Evolutionary conservation across 2,329 filamentous ascomycete species (phyloP).

Genomic region (Epicoccum sorghinum): DNA sequence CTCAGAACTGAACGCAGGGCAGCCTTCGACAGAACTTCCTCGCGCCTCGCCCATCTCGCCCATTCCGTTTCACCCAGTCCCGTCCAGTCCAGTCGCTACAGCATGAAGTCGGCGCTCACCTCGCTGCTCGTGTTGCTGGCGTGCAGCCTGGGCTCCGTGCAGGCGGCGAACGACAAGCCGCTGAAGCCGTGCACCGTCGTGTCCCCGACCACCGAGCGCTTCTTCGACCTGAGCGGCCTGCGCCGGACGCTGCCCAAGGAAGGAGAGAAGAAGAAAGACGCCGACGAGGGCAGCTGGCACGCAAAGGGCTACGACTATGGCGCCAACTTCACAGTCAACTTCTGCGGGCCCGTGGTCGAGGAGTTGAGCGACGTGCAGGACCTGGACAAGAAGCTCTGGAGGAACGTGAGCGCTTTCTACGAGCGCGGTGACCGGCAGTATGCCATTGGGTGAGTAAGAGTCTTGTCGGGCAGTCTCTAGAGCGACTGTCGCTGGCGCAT

Average conservation of each 20-base stretch:
- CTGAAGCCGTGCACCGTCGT: constrained; percentile 66
- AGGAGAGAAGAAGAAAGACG: constrained; percentile 56
- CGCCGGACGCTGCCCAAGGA: constrained; percentile 56
- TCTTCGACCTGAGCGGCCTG: constrained; percentile 68
- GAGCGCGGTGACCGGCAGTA: constrained; percentile 68
- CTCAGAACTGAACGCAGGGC: neutral
- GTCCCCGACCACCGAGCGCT: constrained; percentile 65
- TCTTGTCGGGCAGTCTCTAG: constrained; percentile 7
- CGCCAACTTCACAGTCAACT: constrained; percentile 83
- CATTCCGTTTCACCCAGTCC: constrained; percentile 27
- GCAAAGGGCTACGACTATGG: constrained; percentile 77
- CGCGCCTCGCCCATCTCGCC: neutral
- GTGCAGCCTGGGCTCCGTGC: constrained; percentile 39
- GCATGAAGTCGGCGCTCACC: constrained; percentile 35
- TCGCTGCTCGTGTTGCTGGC: constrained; percentile 35
- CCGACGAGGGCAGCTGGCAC: constrained; percentile 65
- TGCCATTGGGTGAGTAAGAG: constrained; percentile 70
- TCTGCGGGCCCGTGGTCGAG: constrained; percentile 77
- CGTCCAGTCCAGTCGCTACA: constrained; percentile 4
- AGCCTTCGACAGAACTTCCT: neutral
- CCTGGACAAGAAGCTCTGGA: constrained; percentile 66
- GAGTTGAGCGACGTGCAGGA: constrained; percentile 67
- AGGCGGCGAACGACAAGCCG: constrained; percentile 51
- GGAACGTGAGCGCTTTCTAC: constrained; percentile 82
- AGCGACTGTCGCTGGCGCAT: neutral